Evolutionary conservation across 441 rosid genomes (phyloP), one percentile per base, ranked within the genome.

Genomic region (Populus hybrid): DNA sequence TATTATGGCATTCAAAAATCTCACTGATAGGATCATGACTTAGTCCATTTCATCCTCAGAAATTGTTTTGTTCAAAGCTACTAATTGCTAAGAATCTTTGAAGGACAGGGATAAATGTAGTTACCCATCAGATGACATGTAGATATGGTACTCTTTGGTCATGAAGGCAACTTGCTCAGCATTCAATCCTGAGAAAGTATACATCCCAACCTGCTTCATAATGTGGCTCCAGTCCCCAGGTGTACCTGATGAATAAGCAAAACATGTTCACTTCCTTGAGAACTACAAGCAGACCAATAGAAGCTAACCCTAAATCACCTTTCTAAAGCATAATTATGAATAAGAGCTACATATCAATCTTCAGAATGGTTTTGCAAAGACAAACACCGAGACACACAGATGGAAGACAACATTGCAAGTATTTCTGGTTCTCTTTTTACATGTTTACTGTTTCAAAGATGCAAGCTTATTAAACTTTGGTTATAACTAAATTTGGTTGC

Each of bases 181-280:
- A 79, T 84, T 92, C 82, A 90, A 74, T 67, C 98, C 98, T 2
- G 93, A 83, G 88, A 93, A 92, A 31, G 90, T 89, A 75, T 86
- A 92, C 98, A 93, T 89, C 68, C 98, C 98, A 11, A 90, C 91
- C 84, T 92, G 98, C 75, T 85, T 88, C 68, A 81, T 83, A 64
- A 93, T 89, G 87, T 92, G 94, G 83, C 88, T 90, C 98, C 98
- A 93, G 73, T 92, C 92, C 80, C 97, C 94, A 10, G 98, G 94
- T 18, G 97, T 93, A 33, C 93, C 97, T 93, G 86, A 65, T 0
- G 50, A 76, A 65, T 7, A 11, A 29, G 7, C 7, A 65, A 1
- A 29, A 23, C 35, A 65, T 26, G 12, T 71, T 69, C 20, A 6
- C 63, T 36, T 64, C 12, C 42, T 18, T 74, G 56, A 64, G 36